Conservation (phyloP, 139 green algal species). For the Medakamo hakoo region DNA sequence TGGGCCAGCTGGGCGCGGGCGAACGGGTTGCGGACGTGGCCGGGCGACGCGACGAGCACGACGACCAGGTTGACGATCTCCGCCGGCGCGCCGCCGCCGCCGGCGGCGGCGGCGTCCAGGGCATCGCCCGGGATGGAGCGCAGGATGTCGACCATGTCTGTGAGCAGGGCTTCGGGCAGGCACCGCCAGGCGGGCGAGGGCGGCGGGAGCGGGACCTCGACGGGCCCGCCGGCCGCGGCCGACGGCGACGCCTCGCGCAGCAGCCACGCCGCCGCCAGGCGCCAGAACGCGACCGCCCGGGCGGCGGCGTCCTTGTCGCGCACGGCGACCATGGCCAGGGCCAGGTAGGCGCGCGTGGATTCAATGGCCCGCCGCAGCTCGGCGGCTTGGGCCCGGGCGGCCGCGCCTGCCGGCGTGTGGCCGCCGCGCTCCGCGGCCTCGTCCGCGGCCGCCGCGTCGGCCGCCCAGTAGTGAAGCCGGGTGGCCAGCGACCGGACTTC, state of each 20-base stretch:
- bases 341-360: conserved; percentile 34
- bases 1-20: neutral
- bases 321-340: conserved; percentile 27
- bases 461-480: neutral
- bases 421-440: neutral
- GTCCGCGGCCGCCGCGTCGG: neutral
- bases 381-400: neutral
- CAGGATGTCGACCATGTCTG: neutral
- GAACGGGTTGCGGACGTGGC: neutral
- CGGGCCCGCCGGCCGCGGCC: conserved; percentile 3
- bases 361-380: conserved; percentile 1
- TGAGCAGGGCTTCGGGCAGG: conserved; percentile 27
- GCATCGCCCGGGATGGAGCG: too few relatives aligned
- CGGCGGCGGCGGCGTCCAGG: neutral
- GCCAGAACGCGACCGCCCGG: conserved; percentile 13
- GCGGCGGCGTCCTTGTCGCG: neutral
- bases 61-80: neutral
- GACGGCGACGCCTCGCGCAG: conserved; percentile 30
- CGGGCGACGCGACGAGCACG: neutral
- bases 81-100: too few relatives aligned
- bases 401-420: neutral
- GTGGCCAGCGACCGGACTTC: conserved; percentile 6
- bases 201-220: conserved; percentile 40
- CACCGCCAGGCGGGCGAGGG: conserved; percentile 29
- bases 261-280: conserved; percentile 58